A percentile compares a stretch with the other conserved stretches of the same genome.
Conservation (phyloP, 768 basidiomycete genomes). For the Termitomyces sp. region DNA sequence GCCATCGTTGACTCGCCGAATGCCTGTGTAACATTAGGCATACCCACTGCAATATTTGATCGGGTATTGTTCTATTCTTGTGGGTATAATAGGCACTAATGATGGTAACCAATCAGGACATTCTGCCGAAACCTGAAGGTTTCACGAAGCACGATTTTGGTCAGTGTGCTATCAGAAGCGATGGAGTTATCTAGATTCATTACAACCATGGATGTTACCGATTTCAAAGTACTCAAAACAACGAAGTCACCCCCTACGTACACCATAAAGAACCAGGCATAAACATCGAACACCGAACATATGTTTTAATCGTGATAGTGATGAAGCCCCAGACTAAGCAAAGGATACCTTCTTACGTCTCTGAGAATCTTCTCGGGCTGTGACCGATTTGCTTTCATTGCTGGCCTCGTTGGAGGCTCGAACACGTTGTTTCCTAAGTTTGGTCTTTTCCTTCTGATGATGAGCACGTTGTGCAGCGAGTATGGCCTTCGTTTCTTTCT, state of each 20-base stretch:
- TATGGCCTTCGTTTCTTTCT: conserved; percentile 12
- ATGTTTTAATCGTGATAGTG: neutral
- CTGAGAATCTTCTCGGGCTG: neutral
- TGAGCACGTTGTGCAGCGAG: conserved; percentile 5
- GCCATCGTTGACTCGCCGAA: conserved; percentile 73
- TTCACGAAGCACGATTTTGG: conserved; percentile 54
- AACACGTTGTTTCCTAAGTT: neutral
- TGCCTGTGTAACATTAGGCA: conserved; percentile 67
- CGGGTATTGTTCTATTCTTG: conserved; percentile 33
- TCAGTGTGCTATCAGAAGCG: conserved; percentile 62
- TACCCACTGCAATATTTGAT: conserved; percentile 77
- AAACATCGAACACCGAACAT: neutral
- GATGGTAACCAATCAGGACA: conserved; percentile 38
- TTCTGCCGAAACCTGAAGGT: conserved; percentile 59
- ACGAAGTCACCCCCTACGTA: neutral
- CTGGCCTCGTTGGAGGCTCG: neutral
- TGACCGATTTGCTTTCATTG: neutral
- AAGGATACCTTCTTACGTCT: conserved; percentile 12
- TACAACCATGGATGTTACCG: neutral
- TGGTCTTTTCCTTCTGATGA: conserved; percentile 4
- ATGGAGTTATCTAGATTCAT: conserved; percentile 33
- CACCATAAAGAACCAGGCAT: neutral
- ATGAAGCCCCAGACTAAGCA: neutral
- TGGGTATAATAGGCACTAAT: neutral
- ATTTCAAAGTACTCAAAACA: neutral